Conservation (phyloP, 495 filamentous ascomycete genomes). For the Hypoxylon fuscum region DNA sequence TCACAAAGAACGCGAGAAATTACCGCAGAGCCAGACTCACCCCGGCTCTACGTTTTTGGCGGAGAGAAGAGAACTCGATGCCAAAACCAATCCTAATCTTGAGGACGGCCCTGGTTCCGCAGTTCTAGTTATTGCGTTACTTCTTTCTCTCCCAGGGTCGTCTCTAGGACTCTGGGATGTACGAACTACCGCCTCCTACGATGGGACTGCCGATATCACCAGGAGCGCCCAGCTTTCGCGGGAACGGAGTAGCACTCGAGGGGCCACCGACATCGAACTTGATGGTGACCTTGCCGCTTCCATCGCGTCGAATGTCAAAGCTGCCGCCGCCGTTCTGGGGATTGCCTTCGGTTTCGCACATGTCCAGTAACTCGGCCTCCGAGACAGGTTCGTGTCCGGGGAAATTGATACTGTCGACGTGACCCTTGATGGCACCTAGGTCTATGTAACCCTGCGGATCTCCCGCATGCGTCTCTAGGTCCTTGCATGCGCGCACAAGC, state of each 20-base stretch:
- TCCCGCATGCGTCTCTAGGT: constrained; percentile 47
- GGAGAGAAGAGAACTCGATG: constrained; percentile 13
- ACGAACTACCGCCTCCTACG: constrained; percentile 56
- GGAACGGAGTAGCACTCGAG: constrained; percentile 29
- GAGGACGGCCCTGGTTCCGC: background rate
- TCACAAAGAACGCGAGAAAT: constrained; percentile 18
- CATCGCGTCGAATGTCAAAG: constrained; percentile 70
- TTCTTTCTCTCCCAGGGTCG: background rate
- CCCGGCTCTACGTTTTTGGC: background rate
- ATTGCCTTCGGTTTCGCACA: constrained; percentile 92
- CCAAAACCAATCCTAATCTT: constrained; percentile 8
- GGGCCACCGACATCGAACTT: constrained; percentile 42
- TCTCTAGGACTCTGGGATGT: constrained; percentile 7
- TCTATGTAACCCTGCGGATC: constrained; percentile 69
- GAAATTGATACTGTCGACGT: constrained; percentile 68
- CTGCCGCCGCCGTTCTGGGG: constrained; percentile 86
- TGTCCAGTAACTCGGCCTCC: constrained; percentile 80
- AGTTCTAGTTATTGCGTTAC: background rate
- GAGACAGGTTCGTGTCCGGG: constrained; percentile 64
- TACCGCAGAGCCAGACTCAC: constrained; percentile 11
- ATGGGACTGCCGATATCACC: constrained; percentile 64
- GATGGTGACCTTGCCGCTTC: constrained; percentile 61
- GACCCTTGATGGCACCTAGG: constrained; percentile 69
- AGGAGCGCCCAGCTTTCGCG: constrained; percentile 57
- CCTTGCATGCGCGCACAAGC: constrained; percentile 60